Conservation (phyloP, 176 grass and related monocot genomes). For the Oryza meridionalis region DNA sequence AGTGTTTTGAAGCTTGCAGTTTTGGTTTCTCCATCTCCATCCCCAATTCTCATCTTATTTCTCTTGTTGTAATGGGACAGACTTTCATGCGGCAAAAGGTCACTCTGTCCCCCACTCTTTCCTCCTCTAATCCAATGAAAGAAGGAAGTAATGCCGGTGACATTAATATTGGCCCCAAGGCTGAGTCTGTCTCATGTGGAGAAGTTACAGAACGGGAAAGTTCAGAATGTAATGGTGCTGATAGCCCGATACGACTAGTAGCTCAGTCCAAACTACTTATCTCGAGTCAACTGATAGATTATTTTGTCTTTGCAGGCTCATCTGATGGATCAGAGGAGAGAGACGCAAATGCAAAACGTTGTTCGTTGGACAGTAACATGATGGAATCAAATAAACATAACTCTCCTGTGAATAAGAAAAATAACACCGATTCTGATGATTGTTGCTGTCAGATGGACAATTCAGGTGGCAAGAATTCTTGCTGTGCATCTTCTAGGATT, state of each 20-base stretch:
- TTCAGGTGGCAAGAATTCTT: slow-evolving; percentile 41
- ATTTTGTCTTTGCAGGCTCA: slow-evolving; percentile 50
- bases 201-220: slow-evolving; percentile 40
- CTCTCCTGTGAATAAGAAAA: slow-evolving; percentile 42
- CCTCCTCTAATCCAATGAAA: slow-evolving; percentile 59
- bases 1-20: background rate
- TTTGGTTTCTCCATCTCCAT: slow-evolving; percentile 17
- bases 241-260: slow-evolving; percentile 32
- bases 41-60: slow-evolving; percentile 46
- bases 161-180: slow-evolving; percentile 47
- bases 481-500: slow-evolving; percentile 60
- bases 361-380: slow-evolving; percentile 34
- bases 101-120: slow-evolving; percentile 65
- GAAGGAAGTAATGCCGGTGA: slow-evolving; percentile 49
- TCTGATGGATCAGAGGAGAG: slow-evolving; percentile 44
- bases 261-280: slow-evolving; percentile 25
- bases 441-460: slow-evolving; percentile 47
- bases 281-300: slow-evolving; percentile 14
- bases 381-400: slow-evolving; percentile 44
- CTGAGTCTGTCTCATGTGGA: slow-evolving; percentile 46
- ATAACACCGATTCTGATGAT: slow-evolving; percentile 44
- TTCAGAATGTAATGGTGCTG: slow-evolving; percentile 59
- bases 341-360: slow-evolving; percentile 22
- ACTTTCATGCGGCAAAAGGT: slow-evolving; percentile 99
- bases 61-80: slow-evolving; percentile 65